These are phyloP conservation scores for Golubevia sp. DNA, from an alignment of 1,284 basidiomycete species.

Conservation along the genomic window DNA sequence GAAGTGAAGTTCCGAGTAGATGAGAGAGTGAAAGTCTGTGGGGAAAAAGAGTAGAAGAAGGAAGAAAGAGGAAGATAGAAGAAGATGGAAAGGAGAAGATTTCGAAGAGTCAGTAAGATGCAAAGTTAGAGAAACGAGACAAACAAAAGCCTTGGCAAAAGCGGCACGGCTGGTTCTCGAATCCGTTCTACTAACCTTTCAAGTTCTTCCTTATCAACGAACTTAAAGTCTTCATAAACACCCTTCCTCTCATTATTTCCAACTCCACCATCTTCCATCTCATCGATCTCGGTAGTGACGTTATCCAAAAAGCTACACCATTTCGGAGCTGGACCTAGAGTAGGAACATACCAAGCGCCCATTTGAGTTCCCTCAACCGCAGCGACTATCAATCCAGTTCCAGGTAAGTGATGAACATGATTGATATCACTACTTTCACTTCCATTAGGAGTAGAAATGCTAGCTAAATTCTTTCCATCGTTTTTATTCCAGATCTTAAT, in stretches of 20 bases:
- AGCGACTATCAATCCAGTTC: slow-evolving; percentile 52
- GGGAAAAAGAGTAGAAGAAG: slow-evolving; percentile 17
- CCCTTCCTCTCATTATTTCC: slow-evolving; percentile 62
- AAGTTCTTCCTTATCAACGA: slow-evolving; percentile 86
- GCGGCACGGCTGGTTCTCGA: no score
- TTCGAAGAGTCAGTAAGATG: background rate
- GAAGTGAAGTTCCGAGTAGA: slow-evolving; percentile 87
- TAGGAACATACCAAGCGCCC: slow-evolving; percentile 76
- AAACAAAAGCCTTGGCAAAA: background rate
- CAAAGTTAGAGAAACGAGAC: background rate
- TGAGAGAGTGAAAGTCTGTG: slow-evolving; percentile 84
- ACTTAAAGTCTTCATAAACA: slow-evolving; percentile 95
- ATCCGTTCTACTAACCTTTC: slow-evolving; percentile 72
- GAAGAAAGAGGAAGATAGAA: background rate
- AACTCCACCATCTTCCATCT: slow-evolving; percentile 73
- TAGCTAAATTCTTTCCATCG: background rate
- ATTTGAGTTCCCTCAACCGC: slow-evolving; percentile 57
- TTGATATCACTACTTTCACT: slow-evolving; percentile 60
- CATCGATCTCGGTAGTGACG: slow-evolving; percentile 77
- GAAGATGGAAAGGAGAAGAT: background rate
- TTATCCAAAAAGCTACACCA: slow-evolving; percentile 99
- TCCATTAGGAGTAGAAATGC: background rate
- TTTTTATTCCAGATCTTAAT: slow-evolving; percentile 79
- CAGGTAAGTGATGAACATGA: slow-evolving; percentile 53
- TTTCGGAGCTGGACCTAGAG: slow-evolving; percentile 90